Evolutionary conservation across 2,329 filamentous ascomycete species (phyloP), one percentile per base, ranked within the genome.

Genomic region (Apiospora saccharicola): DNA sequence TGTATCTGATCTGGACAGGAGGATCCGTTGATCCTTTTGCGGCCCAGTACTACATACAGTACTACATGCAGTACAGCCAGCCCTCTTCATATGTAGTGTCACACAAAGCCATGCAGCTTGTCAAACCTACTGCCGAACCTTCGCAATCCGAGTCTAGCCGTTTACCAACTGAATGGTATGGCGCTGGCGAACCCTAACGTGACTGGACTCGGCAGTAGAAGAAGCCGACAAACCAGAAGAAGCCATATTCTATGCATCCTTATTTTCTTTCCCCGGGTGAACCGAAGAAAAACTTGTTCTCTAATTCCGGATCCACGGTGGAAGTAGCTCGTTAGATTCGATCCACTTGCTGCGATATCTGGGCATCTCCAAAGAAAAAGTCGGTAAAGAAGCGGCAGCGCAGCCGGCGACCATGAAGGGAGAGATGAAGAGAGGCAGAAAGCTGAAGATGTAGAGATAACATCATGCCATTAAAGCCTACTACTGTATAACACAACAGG

Each of bases 401-500:
- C 37, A 37, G 26, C 53, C 26, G 34, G 53, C 30, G 24, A 13
- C 49, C 12, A 53, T 6, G 49, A 30, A 4, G 24, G 16, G 19
- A 51, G n/a, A 13, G 37, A 41, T 2, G 6, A 57, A 5, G 24
- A 57, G 30, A n/a, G 10, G 51, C 26, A 34, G n/a, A 8, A 24
- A 22, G 19, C 57, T 30, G 37, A 30, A 61, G 30, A 10, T 12
- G 8, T 30, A 22, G 16, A 37, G 19, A 64, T 41, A 64, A 41
- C 19, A 64, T 14, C 19, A 22, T 41, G 8, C 37, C 30, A 64
- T 64, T 64, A 64, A 64, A 64, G 8, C 34, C 57, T 64, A 64
- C 57, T 64, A 22, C 37, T 41, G 57, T 41, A 64, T 64, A 64
- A 41, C 34, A 12, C 57, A 64, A 64, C 22, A 64, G 57, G 57